phyloP scores from a whole-genome alignment of 768 basidiomycete species.

The Psilocybe subaeruginosa region DNA sequence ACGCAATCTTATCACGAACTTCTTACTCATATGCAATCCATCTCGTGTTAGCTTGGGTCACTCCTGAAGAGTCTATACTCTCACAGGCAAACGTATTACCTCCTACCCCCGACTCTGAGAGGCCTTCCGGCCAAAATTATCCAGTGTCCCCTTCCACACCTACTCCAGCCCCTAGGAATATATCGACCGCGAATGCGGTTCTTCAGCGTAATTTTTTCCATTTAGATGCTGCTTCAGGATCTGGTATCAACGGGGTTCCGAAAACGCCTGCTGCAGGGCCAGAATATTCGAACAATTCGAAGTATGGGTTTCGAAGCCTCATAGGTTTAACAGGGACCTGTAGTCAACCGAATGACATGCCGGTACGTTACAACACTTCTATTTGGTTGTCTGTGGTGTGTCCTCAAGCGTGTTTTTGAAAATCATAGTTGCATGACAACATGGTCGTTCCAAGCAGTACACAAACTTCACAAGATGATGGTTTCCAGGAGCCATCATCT shows the following conservation, averaged over 20 bases:
- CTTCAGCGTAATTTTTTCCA: background rate
- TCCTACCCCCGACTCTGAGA: slow-evolving; percentile 8
- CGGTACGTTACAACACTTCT: background rate
- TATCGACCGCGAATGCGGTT: background rate
- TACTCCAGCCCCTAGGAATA: background rate
- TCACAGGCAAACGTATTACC: slow-evolving; percentile 4
- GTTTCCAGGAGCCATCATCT: background rate
- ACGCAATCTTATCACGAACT: background rate
- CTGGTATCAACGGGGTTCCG: background rate
- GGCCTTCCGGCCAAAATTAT: background rate
- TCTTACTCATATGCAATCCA: background rate
- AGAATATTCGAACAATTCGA: background rate
- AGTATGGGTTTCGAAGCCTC: background rate
- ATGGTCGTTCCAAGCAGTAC: background rate
- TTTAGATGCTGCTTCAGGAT: background rate
- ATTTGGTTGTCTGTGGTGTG: background rate
- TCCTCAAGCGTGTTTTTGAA: too few relatives aligned
- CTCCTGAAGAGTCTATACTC: slow-evolving; percentile 1
- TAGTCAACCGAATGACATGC: background rate
- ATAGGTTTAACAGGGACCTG: background rate
- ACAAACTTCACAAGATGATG: background rate
- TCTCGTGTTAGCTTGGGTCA: slow-evolving; percentile 12
- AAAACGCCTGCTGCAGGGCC: background rate
- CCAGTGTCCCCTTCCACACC: background rate
- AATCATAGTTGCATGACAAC: background rate